Conservation (phyloP, 495 filamentous ascomycete species). For the Penicillium samsonianum region DNA sequence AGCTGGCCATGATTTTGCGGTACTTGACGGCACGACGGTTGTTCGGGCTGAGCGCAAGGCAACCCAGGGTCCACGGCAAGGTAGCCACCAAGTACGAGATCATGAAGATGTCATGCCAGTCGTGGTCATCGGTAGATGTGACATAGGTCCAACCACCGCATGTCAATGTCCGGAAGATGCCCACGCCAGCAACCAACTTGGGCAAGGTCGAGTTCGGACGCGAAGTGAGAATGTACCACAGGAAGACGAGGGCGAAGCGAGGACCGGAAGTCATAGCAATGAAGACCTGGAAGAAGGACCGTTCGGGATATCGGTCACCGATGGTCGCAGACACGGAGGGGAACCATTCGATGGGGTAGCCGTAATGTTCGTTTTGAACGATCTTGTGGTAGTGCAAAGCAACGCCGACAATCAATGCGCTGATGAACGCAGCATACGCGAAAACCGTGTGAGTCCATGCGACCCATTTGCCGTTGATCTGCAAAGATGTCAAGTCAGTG, state of each 20-base stretch:
- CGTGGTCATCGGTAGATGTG: constrained; percentile 96
- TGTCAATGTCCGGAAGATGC: constrained; percentile 85
- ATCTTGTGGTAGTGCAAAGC: constrained; percentile 94
- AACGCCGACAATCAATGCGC: constrained; percentile 82
- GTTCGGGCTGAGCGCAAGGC: constrained; percentile 82
- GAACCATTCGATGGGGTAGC: constrained; percentile 98
- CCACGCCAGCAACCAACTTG: constrained; percentile 77
- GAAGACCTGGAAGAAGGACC: constrained; percentile 94
- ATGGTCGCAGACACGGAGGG: constrained; percentile 99
- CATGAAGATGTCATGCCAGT: constrained; percentile 99
- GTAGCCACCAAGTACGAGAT: constrained; percentile 95
- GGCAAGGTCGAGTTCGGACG: constrained; percentile 72
- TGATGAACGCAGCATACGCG: constrained; percentile 89
- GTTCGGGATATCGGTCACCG: constrained; percentile 95
- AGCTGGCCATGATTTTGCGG: constrained; percentile 76
- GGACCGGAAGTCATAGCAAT: constrained; percentile 96
- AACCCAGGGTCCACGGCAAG: constrained; percentile 92
- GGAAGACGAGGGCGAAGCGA: constrained; percentile 84
- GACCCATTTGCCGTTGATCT: constrained; percentile 90
- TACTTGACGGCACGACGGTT: constrained; percentile 85
- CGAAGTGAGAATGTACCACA: constrained; percentile 90
- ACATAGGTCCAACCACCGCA: constrained; percentile 99
- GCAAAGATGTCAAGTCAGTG: constrained; percentile 17
- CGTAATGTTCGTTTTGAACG: constrained; percentile 94
- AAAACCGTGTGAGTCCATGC: constrained; percentile 81